phyloP scores from a whole-genome alignment of 2,329 filamentous ascomycete genomes.

The Lachnellula willkommii region DNA sequence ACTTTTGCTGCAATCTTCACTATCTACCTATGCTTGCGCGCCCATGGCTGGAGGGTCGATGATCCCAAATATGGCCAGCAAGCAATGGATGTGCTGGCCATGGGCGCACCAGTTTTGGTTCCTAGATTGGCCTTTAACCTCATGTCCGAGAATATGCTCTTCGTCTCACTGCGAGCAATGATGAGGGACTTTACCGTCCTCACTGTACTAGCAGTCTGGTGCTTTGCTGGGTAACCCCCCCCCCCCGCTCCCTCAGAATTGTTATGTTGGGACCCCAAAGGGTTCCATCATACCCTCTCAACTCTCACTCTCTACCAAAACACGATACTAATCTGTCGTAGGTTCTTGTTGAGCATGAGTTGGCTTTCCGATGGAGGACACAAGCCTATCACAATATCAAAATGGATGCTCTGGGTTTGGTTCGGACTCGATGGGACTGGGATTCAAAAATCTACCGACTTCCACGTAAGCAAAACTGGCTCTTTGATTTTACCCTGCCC shows the following conservation, averaged over 20 bases:
- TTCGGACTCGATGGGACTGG: constrained; percentile 68
- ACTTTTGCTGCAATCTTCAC: constrained; percentile 69
- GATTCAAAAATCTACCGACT: constrained; percentile 55
- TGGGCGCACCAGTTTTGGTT: constrained; percentile 71
- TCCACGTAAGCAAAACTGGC: too few relatives aligned
- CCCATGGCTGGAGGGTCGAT: constrained; percentile 54
- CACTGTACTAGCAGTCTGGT: constrained; percentile 72
- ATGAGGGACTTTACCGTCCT: constrained; percentile 79
- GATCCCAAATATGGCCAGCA: constrained; percentile 51
- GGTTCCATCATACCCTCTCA: too few relatives aligned
- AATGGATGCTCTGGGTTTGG: constrained; percentile 95
- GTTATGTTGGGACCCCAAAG: too few relatives aligned
- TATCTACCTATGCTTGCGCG: constrained; percentile 61
- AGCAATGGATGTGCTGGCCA: constrained; percentile 71
- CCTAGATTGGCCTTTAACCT: constrained; percentile 78
- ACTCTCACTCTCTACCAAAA: too few relatives aligned
- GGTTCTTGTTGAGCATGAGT: constrained; percentile 71
- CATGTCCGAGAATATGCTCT: constrained; percentile 78
- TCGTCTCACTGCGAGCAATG: constrained; percentile 76
- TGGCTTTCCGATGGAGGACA: constrained; percentile 68
- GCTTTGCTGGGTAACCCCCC: constrained; percentile 63
- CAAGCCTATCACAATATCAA: constrained; percentile 64
- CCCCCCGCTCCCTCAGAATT: too few relatives aligned
- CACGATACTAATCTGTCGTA: too few relatives aligned
- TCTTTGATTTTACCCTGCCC: too few relatives aligned